phyloP scores from a whole-genome alignment of 192 early-diverging fungal species.

The Umbelopsis sp. region DNA sequence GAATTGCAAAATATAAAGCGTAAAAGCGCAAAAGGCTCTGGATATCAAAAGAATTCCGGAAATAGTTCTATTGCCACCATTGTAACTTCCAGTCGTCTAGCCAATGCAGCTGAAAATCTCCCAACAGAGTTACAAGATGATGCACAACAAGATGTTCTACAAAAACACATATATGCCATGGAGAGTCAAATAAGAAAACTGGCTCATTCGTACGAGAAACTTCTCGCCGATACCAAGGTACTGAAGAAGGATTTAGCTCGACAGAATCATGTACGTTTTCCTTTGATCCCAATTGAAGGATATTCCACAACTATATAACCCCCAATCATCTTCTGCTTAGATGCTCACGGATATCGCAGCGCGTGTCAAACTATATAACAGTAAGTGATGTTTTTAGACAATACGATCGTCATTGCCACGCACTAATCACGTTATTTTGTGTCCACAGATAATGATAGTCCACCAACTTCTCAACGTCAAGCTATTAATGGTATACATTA shows the following conservation, averaged over 20 bases:
- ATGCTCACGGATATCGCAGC: constrained; percentile 10
- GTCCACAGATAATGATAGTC: background rate
- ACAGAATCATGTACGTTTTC: constrained; percentile 9
- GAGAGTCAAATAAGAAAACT: constrained; percentile 22
- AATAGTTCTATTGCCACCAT: background rate
- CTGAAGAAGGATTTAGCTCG: background rate
- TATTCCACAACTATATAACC: background rate
- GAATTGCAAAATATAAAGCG: constrained; percentile 48
- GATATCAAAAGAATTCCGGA: background rate
- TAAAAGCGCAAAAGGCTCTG: constrained; percentile 34
- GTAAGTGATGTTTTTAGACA: background rate
- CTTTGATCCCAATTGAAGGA: too few species aligned
- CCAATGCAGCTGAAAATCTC: constrained; percentile 7
- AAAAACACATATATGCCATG: constrained; percentile 29
- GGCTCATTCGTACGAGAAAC: constrained; percentile 9
- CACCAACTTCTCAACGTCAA: background rate
- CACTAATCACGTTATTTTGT: background rate
- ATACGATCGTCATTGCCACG: background rate
- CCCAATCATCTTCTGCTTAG: background rate
- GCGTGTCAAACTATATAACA: constrained; percentile 1
- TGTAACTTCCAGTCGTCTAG: constrained; percentile 5
- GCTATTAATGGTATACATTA: background rate
- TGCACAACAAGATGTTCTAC: constrained; percentile 4
- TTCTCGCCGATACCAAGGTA: background rate
- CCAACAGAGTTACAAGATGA: background rate